Base-by-base conservation (phyloP, 805 yeast species). In the Tetrapisispora nanseiensis region DNA sequence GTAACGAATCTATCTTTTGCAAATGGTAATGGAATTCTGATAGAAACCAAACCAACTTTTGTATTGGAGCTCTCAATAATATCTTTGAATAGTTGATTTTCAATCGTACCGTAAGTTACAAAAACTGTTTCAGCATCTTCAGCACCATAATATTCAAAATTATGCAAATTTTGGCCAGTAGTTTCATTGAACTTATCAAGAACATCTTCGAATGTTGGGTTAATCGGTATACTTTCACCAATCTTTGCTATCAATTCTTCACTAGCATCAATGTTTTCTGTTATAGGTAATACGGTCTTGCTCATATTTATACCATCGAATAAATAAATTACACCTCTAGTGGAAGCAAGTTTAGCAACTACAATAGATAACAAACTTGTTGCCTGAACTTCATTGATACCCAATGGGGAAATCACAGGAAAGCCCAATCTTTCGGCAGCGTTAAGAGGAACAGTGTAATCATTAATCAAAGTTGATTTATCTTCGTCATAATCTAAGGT, bases 1-100 rank as follows among this genome's bases (percentile, higher is more conserved):
- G 67, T 56, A 40, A 75, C 65, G 58, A 87, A 86, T 50, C 73
- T 74, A 26, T 67, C 69, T 27, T 74, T 69, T 51, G 80, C 76
- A 63, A 87, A 86, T 11, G 96, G 96, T 41, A 80, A 66, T 42
- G 94, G 90, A 34, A 85, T 76, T 63, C 95, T 76, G 39, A 80
- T 74, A 42, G 80, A 72, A 43, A 89, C 62, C 39, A 81, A 75
- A 49, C 87, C 95, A 40, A 76, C 72, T n/a, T 68, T 62, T 15
- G 58, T 47, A 39, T 62, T 59, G 13, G 42, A 36, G 18, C 57
- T 56, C 27, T 57, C 49, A 37, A 80, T 66, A 23, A 72, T 68
- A 22, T 66, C 61, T 37, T 73, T 52, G 32, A 84, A 70, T 43
- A 76, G 63, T 42, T 76, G 68, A 15, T 82, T 66, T 58, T 82